Evolutionary conservation across 345 rosid genomes (phyloP).

Genomic region (Lepidium didymum): DNA sequence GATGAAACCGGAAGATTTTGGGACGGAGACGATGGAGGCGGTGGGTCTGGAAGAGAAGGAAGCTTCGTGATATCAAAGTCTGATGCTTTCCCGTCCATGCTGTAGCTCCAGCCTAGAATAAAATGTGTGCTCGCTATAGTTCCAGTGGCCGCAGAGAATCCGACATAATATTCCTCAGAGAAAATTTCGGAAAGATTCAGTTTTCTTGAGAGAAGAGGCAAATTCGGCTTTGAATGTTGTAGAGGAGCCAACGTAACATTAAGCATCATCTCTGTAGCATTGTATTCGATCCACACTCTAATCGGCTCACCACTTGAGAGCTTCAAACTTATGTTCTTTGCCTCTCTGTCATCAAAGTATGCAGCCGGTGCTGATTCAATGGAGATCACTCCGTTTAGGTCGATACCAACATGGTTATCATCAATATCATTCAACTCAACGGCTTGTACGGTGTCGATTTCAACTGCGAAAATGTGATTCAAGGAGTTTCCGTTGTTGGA

Average conservation of each 20-base stretch:
- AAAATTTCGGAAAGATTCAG: slow-evolving; percentile 37
- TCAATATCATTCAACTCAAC: slow-evolving; percentile 40
- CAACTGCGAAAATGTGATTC: slow-evolving; percentile 50
- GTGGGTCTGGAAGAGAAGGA: slow-evolving; percentile 39
- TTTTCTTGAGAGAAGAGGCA: slow-evolving; percentile 42
- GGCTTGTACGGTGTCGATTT: slow-evolving; percentile 43
- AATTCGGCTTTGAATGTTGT: slow-evolving; percentile 23
- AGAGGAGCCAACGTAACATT: slow-evolving; percentile 46
- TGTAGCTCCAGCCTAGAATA: slow-evolving; percentile 64
- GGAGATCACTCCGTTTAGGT: slow-evolving; percentile 42
- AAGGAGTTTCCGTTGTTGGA: slow-evolving; percentile 27
- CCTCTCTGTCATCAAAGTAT: slow-evolving; percentile 28
- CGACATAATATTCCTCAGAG: slow-evolving; percentile 35
- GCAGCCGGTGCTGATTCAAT: slow-evolving; percentile 26
- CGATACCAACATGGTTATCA: slow-evolving; percentile 55
- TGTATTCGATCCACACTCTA: slow-evolving; percentile 63
- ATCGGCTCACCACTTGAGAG: slow-evolving; percentile 38
- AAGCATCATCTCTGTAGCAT: slow-evolving; percentile 25
- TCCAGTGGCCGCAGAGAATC: slow-evolving; percentile 50
- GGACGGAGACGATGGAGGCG: not conserved
- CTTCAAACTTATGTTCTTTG: slow-evolving; percentile 21
- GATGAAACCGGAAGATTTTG: not conserved
- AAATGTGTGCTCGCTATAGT: slow-evolving; percentile 32
- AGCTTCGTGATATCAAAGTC: slow-evolving; percentile 39
- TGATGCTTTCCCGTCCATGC: slow-evolving; percentile 34